Evolutionary conservation across 2,329 filamentous ascomycete species (phyloP), one percentile per base, ranked within the genome.

Genomic region (Kalaharituber pfeilii): DNA sequence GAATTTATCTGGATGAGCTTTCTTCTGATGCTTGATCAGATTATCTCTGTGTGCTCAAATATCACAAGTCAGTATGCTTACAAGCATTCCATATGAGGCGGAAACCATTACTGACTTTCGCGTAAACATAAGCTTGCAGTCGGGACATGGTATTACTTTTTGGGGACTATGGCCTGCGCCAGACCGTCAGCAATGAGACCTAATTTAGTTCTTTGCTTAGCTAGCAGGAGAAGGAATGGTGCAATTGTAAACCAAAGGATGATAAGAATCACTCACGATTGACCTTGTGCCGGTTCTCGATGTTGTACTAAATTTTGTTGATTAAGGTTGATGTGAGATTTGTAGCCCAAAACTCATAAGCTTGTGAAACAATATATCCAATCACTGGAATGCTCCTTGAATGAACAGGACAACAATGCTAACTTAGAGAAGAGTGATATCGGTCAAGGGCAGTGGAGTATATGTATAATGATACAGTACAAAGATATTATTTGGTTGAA

Each of bases 21-120:
- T 62, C 33, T 62, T 63, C 51, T 63, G 62, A 42, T 63, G 62
- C 30, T 63, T 63, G 29, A 62, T 60, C 24, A 63, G 57, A 54
- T 63, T 63, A 47, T 63, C 62, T 24, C 62, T 63, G 49, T 39
- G 27, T 27, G 24, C 24, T 22, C 30, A 33, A 11, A 54, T n/a
- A 50, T n/a, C n/a, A 39, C 33, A 7, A 39, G 20, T 39, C 20
- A 39, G 33, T 15, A 36, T 15, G 20, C 13, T 18, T 39, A 18
- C 20, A 9, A 8, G 15, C 15, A 15, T 20, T 47, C n/a, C 18
- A 47, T 15, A 47, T 4, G 11, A 13, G 5, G 22, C 49, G 2
- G 15, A 28, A n/a, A 33, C 26, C 42, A 22, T 25, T 20, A 26
- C 53, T 9, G 53, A 60, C 58, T 53, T 51, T 53, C 58, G 54